Evolutionary conservation across 1,284 basidiomycete genomes (phyloP), one percentile per base, ranked within the genome.

Genomic region (Ceratobasidium sp.): DNA sequence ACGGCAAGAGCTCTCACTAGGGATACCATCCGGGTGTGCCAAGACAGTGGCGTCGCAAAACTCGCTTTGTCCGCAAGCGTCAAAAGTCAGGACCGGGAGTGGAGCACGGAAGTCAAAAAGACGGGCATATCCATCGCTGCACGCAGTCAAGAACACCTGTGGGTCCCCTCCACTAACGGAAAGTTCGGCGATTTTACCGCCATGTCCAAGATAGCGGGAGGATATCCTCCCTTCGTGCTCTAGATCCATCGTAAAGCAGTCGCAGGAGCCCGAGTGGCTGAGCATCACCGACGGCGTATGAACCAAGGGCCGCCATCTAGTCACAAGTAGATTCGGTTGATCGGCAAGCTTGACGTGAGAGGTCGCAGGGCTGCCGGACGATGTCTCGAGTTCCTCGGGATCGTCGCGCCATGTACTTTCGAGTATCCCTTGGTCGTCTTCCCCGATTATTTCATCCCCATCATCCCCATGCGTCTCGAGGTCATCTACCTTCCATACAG

Each of bases 41-140:
- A 76, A 22, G 5, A 57, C 57, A 40, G 56, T 40, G 11, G 65
- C 44, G 3, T 54, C 25, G 29, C 57, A 74, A 32, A 13, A 19
- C n/a, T 62, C 70, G 17, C 34, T 4, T 44, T 61, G 22, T 8
- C 17, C 44, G 32, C 66, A 64, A 11, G 66, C 66, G 37, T 64
- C 59, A 52, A 76, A 43, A 25, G 76, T 70, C 3, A 69, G 43
- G 5, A 76, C 76, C 5, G 76, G 76, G 11, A 68, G 32, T 22
- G 75, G 67, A 13, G 34, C 32, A 9, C 76, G 51, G 17, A 70
- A 3, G 37, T 76, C 76, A 40, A 49, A 76, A 13, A 76, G 37
- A 7, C 76, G 51, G 15, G 67, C 67, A 61, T 29, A 66, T 8
- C 76, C 76, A 70, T 76, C 76, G 54, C 17, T 61, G 34, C 54